These are phyloP conservation scores for Salicornia ramosissima DNA, from an alignment of 148 eudicot genomes.

Conservation along the genomic window DNA sequence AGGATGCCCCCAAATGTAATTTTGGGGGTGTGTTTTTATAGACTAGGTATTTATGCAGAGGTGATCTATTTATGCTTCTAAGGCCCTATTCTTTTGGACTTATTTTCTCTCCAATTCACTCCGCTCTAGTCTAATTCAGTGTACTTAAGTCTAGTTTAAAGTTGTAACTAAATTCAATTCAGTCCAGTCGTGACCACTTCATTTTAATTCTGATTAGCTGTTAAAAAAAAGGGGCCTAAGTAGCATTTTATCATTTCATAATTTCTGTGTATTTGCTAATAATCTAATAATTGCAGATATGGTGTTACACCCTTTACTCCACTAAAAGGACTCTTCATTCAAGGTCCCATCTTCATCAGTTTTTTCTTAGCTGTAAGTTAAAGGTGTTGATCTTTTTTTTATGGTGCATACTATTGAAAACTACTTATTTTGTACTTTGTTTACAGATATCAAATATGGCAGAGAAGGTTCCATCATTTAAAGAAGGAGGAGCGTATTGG, in stretches of 20 bases:
- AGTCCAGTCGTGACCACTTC: too few species aligned
- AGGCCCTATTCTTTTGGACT: too few species aligned
- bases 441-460: conserved; percentile 85
- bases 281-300: conserved; percentile 42
- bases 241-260: neutral
- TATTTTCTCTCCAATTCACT: too few species aligned
- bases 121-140: too few species aligned
- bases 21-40: neutral
- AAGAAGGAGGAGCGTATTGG: conserved; percentile 86
- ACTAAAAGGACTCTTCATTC: conserved; percentile 71
- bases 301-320: conserved; percentile 91
- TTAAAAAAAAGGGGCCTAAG: too few species aligned
- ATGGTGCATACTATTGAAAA: conserved; percentile 9
- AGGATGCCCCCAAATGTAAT: too few species aligned
- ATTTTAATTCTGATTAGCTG: too few species aligned
- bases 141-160: too few species aligned
- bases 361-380: conserved; percentile 93
- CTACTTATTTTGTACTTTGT: conserved; percentile 4
- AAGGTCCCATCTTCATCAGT: conserved; percentile 83
- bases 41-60: too few species aligned
- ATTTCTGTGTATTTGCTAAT: neutral
- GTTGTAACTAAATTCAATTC: too few species aligned
- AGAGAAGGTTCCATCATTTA: conserved; percentile 88
- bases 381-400: conserved; percentile 7
- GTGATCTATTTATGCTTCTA: neutral